phyloP scores from a whole-genome alignment of 768 basidiomycete species.

The Psilocybe tampanensis region DNA sequence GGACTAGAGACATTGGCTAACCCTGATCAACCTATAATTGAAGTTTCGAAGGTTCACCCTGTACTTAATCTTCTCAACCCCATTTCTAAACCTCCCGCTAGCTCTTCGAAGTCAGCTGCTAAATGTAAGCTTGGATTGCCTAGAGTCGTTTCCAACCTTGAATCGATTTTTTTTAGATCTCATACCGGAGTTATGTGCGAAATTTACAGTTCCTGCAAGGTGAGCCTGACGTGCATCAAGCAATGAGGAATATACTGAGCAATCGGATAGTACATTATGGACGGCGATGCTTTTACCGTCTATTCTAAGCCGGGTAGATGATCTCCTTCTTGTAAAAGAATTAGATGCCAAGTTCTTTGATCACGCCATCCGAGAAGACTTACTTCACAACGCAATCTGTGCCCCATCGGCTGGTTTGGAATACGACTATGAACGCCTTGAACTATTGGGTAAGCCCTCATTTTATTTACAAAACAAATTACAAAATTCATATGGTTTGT shows the following conservation, averaged over 20 bases:
- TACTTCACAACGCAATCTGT: conserved; percentile 67
- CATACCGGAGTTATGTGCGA: conserved; percentile 81
- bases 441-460: conserved; percentile 65
- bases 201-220: conserved; percentile 76
- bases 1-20: conserved; percentile 64
- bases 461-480: conserved; percentile 8
- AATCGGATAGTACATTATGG: conserved; percentile 55
- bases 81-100: conserved; percentile 39
- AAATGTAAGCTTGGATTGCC: conserved; percentile 54
- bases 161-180: conserved; percentile 50
- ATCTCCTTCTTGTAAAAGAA: conserved; percentile 75
- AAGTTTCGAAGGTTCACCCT: conserved; percentile 57
- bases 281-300: conserved; percentile 76
- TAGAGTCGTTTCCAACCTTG: background rate
- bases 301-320: conserved; percentile 70
- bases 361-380: conserved; percentile 59
- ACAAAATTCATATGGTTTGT: background rate
- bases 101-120: conserved; percentile 41
- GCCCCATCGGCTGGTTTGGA: conserved; percentile 71
- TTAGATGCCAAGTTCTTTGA: conserved; percentile 71
- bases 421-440: conserved; percentile 82
- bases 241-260: background rate
- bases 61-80: conserved; percentile 65
- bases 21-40: conserved; percentile 70
- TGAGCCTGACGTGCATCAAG: conserved; percentile 23